These are phyloP conservation scores for Solanum paucissectum DNA, from an alignment of 257 asterid genomes.

Conservation along the genomic window DNA sequence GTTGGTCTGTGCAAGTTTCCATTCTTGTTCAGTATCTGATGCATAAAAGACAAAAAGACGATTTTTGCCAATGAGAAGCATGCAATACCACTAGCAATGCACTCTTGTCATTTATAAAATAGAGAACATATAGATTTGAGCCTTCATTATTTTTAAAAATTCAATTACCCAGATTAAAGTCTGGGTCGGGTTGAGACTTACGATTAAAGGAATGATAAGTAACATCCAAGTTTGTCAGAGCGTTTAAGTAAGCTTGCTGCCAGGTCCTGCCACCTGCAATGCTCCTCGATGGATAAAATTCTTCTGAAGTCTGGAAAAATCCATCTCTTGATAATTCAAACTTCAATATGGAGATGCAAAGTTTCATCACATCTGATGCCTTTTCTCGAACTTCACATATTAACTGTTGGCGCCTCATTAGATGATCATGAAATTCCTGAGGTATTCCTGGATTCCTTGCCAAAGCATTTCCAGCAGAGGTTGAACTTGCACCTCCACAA, in stretches of 20 bases:
- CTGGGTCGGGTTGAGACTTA: conserved; percentile 17
- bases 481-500: conserved; percentile 83
- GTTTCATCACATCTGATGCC: conserved; percentile 71
- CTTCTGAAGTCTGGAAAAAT: conserved; percentile 41
- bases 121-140: conserved; percentile 1
- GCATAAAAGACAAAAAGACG: conserved; percentile 11
- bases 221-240: conserved; percentile 62
- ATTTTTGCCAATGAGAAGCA: conserved; percentile 8
- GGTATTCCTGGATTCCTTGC: conserved; percentile 81
- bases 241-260: conserved; percentile 73
- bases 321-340: conserved; percentile 97
- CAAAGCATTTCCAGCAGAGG: conserved; percentile 38
- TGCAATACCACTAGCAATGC: neutral
- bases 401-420: conserved; percentile 49
- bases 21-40: conserved; percentile 94
- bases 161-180: neutral
- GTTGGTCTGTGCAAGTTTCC: conserved; percentile 81
- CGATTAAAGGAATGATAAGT: conserved; percentile 78
- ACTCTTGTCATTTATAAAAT: neutral
- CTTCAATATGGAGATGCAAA: conserved; percentile 76
- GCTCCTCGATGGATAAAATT: conserved; percentile 37
- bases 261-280: conserved; percentile 69
- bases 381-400: conserved; percentile 69
- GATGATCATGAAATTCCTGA: conserved; percentile 76
- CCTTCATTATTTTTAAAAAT: neutral